These are phyloP conservation scores for Aspergillus vadensis DNA, from an alignment of 2,329 filamentous ascomycete species.

Conservation along the genomic window DNA sequence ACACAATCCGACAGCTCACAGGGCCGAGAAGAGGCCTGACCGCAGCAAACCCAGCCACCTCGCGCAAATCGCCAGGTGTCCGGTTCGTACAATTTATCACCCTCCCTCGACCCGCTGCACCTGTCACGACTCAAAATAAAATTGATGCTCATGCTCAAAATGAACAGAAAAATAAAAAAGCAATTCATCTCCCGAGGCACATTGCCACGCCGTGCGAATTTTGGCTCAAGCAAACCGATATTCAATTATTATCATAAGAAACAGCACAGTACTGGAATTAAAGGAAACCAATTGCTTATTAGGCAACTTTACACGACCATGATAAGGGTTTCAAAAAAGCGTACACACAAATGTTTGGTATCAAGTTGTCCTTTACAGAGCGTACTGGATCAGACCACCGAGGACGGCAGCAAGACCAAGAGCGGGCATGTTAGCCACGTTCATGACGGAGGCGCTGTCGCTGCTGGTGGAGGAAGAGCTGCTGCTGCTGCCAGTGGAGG, in stretches of 20 bases:
- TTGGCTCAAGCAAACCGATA: constrained; percentile 34
- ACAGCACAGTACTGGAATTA: constrained; percentile 35
- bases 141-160: not conserved
- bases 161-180: constrained; percentile 15
- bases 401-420: constrained; percentile 48
- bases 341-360: constrained; percentile 28
- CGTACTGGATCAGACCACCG: constrained; percentile 48
- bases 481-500: constrained; percentile 28
- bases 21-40: constrained; percentile 3
- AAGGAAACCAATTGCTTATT: constrained; percentile 37
- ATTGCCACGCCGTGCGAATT: constrained; percentile 28
- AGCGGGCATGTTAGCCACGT: constrained; percentile 38
- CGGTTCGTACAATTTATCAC: constrained; percentile 1
- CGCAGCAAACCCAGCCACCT: constrained; percentile 22
- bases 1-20: constrained; percentile 20
- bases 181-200: constrained; percentile 28
- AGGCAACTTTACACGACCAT: constrained; percentile 41
- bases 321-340: constrained; percentile 32
- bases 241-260: constrained; percentile 48
- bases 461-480: constrained; percentile 34
- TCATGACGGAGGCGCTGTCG: constrained; percentile 42
- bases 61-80: not conserved
- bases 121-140: too few relatives aligned
- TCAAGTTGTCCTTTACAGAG: constrained; percentile 46
- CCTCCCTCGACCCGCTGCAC: constrained; percentile 10